These are phyloP conservation scores for Hypoxylon sp. DNA, from an alignment of 2,329 filamentous ascomycete species.

Conservation along the genomic window DNA sequence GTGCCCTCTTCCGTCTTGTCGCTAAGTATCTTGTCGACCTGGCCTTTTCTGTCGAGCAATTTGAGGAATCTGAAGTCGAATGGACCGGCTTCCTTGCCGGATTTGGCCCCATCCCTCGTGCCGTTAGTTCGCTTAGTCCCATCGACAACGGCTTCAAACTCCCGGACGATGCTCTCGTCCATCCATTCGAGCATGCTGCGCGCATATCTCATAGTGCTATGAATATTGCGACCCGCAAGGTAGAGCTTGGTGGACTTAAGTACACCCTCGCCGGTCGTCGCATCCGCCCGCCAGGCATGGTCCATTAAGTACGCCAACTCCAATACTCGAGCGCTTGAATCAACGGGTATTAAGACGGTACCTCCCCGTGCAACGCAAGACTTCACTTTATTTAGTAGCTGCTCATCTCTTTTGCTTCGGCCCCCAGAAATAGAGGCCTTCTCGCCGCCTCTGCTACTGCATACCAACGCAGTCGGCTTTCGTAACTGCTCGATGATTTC, in stretches of 20 bases:
- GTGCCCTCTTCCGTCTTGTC: conserved; percentile 59
- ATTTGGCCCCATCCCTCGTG: conserved; percentile 62
- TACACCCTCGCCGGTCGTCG: conserved; percentile 63
- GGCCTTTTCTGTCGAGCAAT: conserved; percentile 83
- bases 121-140: conserved; percentile 60
- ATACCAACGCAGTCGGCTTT: conserved; percentile 93
- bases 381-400: conserved; percentile 85
- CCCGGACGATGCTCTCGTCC: conserved; percentile 93
- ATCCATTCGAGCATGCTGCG: conserved; percentile 99
- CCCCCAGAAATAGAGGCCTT: conserved; percentile 77
- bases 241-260: conserved; percentile 75
- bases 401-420: conserved; percentile 85
- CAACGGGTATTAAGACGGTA: conserved; percentile 91
- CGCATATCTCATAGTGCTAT: conserved; percentile 90
- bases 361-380: conserved; percentile 84
- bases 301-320: conserved; percentile 94
- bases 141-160: conserved; percentile 82
- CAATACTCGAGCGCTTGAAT: conserved; percentile 93
- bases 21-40: conserved; percentile 78
- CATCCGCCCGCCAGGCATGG: conserved; percentile 85
- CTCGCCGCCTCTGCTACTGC: conserved; percentile 86
- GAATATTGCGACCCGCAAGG: conserved; percentile 86
- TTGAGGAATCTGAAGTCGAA: conserved; percentile 92
- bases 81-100: conserved; percentile 72
- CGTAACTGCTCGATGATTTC: conserved; percentile 94